A percentile compares a stretch with the other conserved stretches of the same genome.
phyloP scores from a whole-genome alignment of 2,329 filamentous ascomycete species.

The Whalleya microplaca region DNA sequence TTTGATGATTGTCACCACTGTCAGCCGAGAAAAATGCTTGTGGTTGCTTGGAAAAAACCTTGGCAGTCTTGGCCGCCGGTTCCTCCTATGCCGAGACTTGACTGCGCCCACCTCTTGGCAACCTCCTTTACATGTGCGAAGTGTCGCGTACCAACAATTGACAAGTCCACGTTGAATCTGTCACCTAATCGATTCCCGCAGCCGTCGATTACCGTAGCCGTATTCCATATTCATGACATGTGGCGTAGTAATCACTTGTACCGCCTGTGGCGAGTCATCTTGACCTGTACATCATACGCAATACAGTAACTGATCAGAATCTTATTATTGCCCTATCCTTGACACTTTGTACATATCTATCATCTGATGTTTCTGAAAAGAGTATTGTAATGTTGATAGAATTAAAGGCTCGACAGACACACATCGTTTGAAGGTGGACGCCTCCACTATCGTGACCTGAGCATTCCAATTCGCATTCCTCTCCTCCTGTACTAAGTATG shows the following conservation, averaged over 20 bases:
- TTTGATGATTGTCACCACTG: constrained; percentile 32
- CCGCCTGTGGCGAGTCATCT: neutral
- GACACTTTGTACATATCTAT: too few species aligned
- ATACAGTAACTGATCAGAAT: too few species aligned
- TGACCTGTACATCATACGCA: neutral
- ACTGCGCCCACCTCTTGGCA: constrained; percentile 34
- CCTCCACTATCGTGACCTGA: neutral
- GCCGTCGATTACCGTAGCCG: too few species aligned
- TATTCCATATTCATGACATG: neutral
- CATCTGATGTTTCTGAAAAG: too few species aligned
- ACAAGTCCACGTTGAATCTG: neutral
- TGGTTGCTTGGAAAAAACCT: constrained; percentile 18
- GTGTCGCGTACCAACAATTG: neutral
- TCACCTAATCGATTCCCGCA: neutral
- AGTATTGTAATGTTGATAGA: too few species aligned
- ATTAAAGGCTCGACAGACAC: too few species aligned
- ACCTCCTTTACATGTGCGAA: neutral
- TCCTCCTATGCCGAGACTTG: constrained; percentile 34
- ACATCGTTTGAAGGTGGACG: neutral
- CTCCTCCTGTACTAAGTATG: too few species aligned
- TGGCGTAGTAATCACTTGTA: neutral
- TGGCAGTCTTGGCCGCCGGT: constrained; percentile 26
- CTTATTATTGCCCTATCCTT: too few species aligned
- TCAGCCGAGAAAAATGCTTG: constrained; percentile 18
- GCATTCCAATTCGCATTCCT: neutral